Evolutionary conservation across 129 eudicot species (phyloP), one percentile per base, ranked within the genome.

Genomic region (Helianthus tuberosus): DNA sequence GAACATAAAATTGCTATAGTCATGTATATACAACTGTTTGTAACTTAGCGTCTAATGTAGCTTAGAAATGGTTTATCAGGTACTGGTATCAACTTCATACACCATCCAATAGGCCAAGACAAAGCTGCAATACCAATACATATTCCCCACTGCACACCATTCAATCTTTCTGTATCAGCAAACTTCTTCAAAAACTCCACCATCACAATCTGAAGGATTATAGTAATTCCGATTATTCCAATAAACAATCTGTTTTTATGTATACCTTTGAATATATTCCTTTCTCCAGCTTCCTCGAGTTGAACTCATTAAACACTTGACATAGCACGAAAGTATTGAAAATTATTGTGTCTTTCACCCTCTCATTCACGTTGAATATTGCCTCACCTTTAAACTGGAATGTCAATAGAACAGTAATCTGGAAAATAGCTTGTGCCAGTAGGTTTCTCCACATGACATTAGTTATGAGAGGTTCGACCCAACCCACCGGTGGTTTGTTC

Each of bases 371-470:
- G 9, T 72, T 48, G 50, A 92, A 87, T 32, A 92, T 87, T 5
- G 69, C 74, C 73, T 53, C 71, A 38, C 96, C 98, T 46, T 32
- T 78, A 77, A 92, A 92, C 69, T 92, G 98, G 47, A 92, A 73
- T 14, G 79, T 82, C 58, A 92, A 54, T 23, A 92, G 81, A 54
- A 92, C 60, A 1, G 79, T 60, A 25, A 92, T 82, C 69, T 92
- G 98, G 71, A 89, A 92, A 7, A 80, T 8, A 10, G 98, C 79
- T 75, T 92, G 98, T 17, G 89, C 81, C 65, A 79, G 61, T 27
- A 92, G 85, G 82, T 92, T 92, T 81, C 98, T 84, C 98, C 98
- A 92, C 98, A 92, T 92, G 20, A 92, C 67, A 51, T 87, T 92
- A 29, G 98, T 89, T 75, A 92, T 92, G 41, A 92, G 84, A 9